These are phyloP conservation scores for Mrakia frigida DNA, from an alignment of 768 basidiomycete genomes.

Conservation along the genomic window DNA sequence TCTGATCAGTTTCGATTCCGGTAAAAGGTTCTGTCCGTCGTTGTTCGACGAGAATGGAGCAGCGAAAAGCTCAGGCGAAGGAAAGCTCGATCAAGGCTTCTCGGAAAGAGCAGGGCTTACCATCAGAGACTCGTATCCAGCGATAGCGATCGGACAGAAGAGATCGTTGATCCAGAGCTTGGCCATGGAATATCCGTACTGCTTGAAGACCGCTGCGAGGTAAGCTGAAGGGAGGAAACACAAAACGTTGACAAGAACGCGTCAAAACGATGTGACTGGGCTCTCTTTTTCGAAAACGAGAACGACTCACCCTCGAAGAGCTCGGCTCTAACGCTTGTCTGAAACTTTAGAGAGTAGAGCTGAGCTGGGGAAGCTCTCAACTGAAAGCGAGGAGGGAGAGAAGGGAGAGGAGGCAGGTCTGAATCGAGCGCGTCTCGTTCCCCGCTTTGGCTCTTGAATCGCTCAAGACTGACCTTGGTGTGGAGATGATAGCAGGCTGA, in stretches of 20 bases:
- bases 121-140: neutral
- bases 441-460: no score
- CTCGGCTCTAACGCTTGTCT: neutral
- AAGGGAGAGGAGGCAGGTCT: neutral
- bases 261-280: neutral
- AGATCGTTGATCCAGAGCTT: neutral
- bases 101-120: no score
- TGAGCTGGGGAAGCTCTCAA: neutral
- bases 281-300: neutral
- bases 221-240: neutral
- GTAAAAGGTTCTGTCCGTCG: neutral
- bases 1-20: neutral
- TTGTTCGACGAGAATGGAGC: no score
- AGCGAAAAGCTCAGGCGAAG: no score
- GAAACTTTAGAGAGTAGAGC: neutral
- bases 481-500: neutral
- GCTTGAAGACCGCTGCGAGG: conserved; percentile 10
- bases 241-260: neutral
- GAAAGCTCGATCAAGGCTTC: no score
- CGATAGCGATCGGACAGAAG: neutral
- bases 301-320: neutral
- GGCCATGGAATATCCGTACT: neutral
- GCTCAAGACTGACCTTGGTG: neutral
- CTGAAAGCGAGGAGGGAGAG: neutral
- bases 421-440: neutral